Base-by-base conservation (phyloP, 495 filamentous ascomycete genomes). In the Umbilicaria muhlenbergii region DNA sequence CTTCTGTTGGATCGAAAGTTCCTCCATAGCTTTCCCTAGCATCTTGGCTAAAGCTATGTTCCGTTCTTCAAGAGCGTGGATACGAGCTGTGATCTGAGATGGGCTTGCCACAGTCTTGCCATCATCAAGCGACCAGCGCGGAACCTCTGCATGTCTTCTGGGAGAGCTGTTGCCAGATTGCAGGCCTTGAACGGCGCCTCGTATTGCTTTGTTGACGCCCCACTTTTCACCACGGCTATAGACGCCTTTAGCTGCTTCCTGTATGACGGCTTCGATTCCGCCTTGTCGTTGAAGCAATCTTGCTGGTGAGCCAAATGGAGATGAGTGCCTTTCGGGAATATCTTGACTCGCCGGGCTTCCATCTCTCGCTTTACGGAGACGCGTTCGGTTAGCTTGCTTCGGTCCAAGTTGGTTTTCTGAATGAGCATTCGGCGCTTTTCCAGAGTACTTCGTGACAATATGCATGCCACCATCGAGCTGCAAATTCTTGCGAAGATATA, bases 191-290 rank as follows among this genome's bases (percentile, higher is more conserved):
- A 86, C 75, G 4, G 91, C 89, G 46, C 89, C 87, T 15, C 88
- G 78, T 11, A 98, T 81, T 11, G 85, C 86, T 59, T 87, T 85
- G 48, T 86, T 86, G 28, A 96, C 80, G 3, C 89, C 86, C 60
- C 89, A 84, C 44, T 78, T 75, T 55, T 94, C 88, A 34, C 88
- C 78, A 8, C 80, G 75, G 38, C 83, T 77, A 42, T 93, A 75
- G 13, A 96, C 77, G 34, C 78, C 79, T 51, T 81, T 80, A 4
- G 89, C 87, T 11, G 91, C 86, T 34, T 86, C 85, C 52, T 89
- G 83, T 32, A 98, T 67, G 1, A 98, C 57, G 0, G 72, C 64
- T 58, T 96, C 89, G 13, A 95, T 66, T 4, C 73, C 67, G 45
- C 73, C 68, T 54, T 77, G 63, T 50, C 76, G 65, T 55, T 83